Conservation (phyloP, 2,329 filamentous ascomycete species). For the Nectriaceae sp. region DNA sequence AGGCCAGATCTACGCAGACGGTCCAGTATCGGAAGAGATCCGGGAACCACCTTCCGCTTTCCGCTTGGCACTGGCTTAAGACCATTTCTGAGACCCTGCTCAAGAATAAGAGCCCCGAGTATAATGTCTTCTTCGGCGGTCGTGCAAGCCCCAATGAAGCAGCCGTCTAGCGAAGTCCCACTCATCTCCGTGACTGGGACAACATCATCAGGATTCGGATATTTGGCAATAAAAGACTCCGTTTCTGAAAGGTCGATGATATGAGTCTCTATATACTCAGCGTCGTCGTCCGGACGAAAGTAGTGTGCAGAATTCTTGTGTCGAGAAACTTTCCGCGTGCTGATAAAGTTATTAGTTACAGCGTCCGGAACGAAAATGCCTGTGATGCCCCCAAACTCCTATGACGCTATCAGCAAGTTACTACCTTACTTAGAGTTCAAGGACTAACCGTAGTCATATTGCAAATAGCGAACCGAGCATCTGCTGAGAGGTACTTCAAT, state of each 20-base stretch:
- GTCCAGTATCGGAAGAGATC: conserved; percentile 38
- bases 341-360: conserved; percentile 36
- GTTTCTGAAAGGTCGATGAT: conserved; percentile 41
- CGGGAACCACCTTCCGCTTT: conserved; percentile 41
- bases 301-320: conserved; percentile 32
- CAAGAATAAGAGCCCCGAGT: conserved; percentile 40
- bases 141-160: conserved; percentile 48
- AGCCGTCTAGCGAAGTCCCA: conserved; percentile 39
- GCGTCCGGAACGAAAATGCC: conserved; percentile 42
- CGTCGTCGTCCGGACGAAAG: conserved; percentile 40
- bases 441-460: conserved; percentile 44
- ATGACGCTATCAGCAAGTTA: too few relatives aligned
- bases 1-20: conserved; percentile 35
- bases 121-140: conserved; percentile 46
- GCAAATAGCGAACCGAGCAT: conserved; percentile 47
- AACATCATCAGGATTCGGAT: conserved; percentile 45
- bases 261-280: conserved; percentile 35
- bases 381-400: conserved; percentile 41
- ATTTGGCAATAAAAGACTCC: conserved; percentile 37
- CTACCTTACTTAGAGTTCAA: too few relatives aligned
- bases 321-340: conserved; percentile 24
- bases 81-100: conserved; percentile 36
- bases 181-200: conserved; percentile 36
- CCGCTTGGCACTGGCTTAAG: conserved; percentile 31
- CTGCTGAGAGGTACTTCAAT: conserved; percentile 37